Conservation (phyloP, 2,329 filamentous ascomycete genomes). For the Alternaria sp. region DNA sequence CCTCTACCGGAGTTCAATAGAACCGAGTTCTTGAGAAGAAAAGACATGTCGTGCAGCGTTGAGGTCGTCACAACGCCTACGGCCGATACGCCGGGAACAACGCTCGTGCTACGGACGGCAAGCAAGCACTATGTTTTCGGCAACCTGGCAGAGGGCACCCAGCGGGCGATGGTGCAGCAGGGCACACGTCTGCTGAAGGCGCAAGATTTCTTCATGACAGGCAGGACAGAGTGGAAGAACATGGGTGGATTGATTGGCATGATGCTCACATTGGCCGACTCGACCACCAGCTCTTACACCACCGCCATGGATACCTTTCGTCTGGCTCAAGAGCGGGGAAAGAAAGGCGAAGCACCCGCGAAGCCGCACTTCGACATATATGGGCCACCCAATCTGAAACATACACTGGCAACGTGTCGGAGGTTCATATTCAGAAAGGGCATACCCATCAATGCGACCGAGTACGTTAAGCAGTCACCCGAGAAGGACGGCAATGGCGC, state of each 20-base stretch:
- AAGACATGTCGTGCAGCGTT: constrained; percentile 72
- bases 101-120: constrained; percentile 74
- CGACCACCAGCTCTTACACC: constrained; percentile 56
- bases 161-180: constrained; percentile 75
- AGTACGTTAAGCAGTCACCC: constrained; percentile 58
- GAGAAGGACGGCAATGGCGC: constrained; percentile 43
- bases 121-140: constrained; percentile 84
- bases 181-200: constrained; percentile 69
- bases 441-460: constrained; percentile 73
- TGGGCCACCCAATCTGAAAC: constrained; percentile 78
- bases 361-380: constrained; percentile 63
- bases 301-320: constrained; percentile 50
- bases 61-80: constrained; percentile 83
- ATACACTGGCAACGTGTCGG: constrained; percentile 81
- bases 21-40: neutral
- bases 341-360: constrained; percentile 19
- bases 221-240: constrained; percentile 75
- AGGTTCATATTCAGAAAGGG: constrained; percentile 86
- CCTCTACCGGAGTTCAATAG: neutral
- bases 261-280: constrained; percentile 82
- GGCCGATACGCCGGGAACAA: constrained; percentile 83
- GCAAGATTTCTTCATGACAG: constrained; percentile 82
- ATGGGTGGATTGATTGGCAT: constrained; percentile 84
- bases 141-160: constrained; percentile 80
- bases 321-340: constrained; percentile 23